Percentiles rank a stretch among this genome's conserved stretches.
phyloP scores from a whole-genome alignment of 352 stramenopile genomes.

The Pythium brachiatum region DNA sequence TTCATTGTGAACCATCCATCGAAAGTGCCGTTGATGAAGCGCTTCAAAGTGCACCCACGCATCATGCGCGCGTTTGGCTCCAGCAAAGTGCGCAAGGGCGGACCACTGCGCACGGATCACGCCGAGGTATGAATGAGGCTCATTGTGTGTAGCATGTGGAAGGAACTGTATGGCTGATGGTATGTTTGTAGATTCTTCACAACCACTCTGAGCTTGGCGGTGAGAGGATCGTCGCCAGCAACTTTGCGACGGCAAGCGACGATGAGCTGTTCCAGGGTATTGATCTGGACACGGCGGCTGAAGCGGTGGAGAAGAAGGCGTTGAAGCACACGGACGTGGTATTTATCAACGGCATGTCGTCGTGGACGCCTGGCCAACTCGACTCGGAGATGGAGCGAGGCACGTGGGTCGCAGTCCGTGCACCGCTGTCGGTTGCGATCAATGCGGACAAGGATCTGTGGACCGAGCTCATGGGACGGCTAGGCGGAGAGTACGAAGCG shows the following conservation, averaged over 20 bases:
- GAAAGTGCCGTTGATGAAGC: conserved; percentile 46
- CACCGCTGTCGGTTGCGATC: conserved; percentile 64
- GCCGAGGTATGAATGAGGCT: conserved; percentile 44
- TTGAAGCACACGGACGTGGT: conserved; percentile 61
- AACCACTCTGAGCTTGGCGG: conserved; percentile 59
- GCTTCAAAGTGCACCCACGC: conserved; percentile 58
- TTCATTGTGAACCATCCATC: conserved; percentile 76
- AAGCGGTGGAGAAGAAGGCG: conserved; percentile 48
- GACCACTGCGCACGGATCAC: conserved; percentile 58
- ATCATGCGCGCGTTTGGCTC: conserved; percentile 60
- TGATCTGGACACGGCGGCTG: conserved; percentile 61
- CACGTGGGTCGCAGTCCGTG: conserved; percentile 74
- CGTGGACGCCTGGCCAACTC: conserved; percentile 67
- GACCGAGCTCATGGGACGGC: conserved; percentile 57
- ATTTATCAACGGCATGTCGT: conserved; percentile 76
- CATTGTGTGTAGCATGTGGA: no score
- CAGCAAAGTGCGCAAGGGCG: conserved; percentile 56
- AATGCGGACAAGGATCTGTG: conserved; percentile 67
- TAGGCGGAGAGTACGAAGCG: conserved; percentile 72
- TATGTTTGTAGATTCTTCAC: conserved; percentile 50
- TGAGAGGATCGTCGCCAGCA: conserved; percentile 39
- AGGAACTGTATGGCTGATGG: conserved; percentile 7
- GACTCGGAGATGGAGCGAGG: conserved; percentile 67
- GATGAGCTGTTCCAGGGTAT: conserved; percentile 63
- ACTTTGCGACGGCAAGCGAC: conserved; percentile 39